These are phyloP conservation scores for Coprinopsis cinerea DNA, from an alignment of 768 basidiomycete genomes.

Conservation along the genomic window DNA sequence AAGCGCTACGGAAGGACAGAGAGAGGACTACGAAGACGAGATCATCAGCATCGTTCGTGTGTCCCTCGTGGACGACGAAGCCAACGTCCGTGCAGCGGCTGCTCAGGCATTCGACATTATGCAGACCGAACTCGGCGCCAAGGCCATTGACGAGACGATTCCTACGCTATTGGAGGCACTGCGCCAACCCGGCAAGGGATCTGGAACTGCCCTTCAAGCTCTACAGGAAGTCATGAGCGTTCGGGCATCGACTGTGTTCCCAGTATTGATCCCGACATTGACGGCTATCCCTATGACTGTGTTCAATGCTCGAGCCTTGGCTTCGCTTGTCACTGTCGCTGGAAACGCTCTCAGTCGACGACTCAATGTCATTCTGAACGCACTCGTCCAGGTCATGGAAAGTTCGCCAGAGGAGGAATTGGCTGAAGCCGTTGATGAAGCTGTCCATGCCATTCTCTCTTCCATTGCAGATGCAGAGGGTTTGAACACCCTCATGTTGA, in stretches of 20 bases:
- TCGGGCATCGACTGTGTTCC: constrained; percentile 93
- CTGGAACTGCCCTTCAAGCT: constrained; percentile 93
- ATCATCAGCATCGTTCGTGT: constrained; percentile 81
- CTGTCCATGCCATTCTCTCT: constrained; percentile 64
- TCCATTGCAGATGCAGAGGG: constrained; percentile 87
- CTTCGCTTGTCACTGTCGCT: constrained; percentile 89
- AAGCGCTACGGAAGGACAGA: constrained; percentile 75
- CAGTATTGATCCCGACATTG: constrained; percentile 90
- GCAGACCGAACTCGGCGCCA: constrained; percentile 87
- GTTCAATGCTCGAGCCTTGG: constrained; percentile 91
- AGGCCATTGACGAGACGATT: constrained; percentile 94
- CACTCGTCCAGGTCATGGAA: constrained; percentile 77
- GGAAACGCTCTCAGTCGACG: constrained; percentile 85
- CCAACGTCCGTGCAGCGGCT: constrained; percentile 82
- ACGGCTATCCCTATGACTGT: constrained; percentile 87
- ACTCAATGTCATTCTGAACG: constrained; percentile 68
- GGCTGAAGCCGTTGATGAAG: constrained; percentile 61
- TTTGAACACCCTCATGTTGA: constrained; percentile 81
- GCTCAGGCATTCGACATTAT: constrained; percentile 84
- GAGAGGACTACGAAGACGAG: constrained; percentile 83
- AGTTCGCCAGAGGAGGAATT: constrained; percentile 67
- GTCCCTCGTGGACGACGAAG: constrained; percentile 84
- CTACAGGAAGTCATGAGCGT: constrained; percentile 92
- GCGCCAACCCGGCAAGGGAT: constrained; percentile 85
- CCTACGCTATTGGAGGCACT: constrained; percentile 92